Percentiles rank a stretch among this genome's conserved stretches.
phyloP scores from a whole-genome alignment of 176 grass and related monocot genomes.

The Hyparrhenia diplandra region DNA sequence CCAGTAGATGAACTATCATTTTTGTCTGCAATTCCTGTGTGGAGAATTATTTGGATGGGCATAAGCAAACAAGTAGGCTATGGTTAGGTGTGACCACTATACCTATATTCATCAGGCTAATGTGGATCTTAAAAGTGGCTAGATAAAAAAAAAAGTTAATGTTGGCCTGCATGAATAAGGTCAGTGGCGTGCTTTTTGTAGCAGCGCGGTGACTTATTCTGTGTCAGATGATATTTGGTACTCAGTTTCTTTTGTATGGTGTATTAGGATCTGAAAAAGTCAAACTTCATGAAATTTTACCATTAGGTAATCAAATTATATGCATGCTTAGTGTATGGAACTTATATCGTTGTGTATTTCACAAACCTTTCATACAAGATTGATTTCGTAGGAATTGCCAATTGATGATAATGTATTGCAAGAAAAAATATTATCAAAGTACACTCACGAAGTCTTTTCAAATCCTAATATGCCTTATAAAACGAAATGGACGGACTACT shows the following conservation, averaged over 20 bases:
- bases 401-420: not conserved
- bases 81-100: not conserved
- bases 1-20: not conserved
- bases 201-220: not conserved
- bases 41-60: not conserved
- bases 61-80: not conserved
- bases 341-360: not conserved
- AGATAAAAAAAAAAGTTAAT: not conserved
- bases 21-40: conserved; percentile 1
- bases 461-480: not conserved
- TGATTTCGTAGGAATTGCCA: not conserved
- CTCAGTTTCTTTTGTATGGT: not conserved
- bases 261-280: not conserved
- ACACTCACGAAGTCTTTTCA: not conserved
- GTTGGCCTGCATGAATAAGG: not conserved
- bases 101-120: not conserved
- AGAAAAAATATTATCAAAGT: not conserved
- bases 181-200: not conserved
- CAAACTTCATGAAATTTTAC: not conserved
- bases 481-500: not conserved
- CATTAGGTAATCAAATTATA: not conserved
- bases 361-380: not conserved
- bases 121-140: not conserved
- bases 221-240: not conserved
- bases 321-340: not conserved